Conservation (phyloP, 768 basidiomycete species). For the Naganishia vishniacii region DNA sequence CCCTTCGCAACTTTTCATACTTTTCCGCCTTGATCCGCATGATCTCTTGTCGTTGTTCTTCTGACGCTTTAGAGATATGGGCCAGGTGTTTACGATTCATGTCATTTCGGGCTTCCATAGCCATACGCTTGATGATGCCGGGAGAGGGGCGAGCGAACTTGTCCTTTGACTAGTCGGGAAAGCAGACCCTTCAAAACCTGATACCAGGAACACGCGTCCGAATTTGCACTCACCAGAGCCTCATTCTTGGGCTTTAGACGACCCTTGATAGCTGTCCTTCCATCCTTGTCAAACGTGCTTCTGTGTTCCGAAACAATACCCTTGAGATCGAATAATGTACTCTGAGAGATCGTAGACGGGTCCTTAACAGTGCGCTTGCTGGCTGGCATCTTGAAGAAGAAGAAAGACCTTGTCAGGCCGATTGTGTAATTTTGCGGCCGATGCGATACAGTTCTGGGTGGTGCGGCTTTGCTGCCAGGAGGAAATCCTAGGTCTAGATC, state of each 20-base stretch:
- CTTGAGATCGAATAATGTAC: slow-evolving; percentile 40
- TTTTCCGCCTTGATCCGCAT: slow-evolving; percentile 42
- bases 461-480: no score
- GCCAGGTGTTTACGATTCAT: slow-evolving; percentile 36
- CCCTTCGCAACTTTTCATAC: slow-evolving; percentile 41
- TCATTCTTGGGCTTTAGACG: slow-evolving; percentile 27
- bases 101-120: slow-evolving; percentile 40
- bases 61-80: slow-evolving; percentile 37
- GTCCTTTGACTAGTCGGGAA: slow-evolving; percentile 32
- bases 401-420: no score
- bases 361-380: slow-evolving; percentile 4
- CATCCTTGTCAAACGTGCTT: slow-evolving; percentile 43
- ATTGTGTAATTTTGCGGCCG: no score
- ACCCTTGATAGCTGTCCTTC: slow-evolving; percentile 37
- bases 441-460: no score
- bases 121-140: slow-evolving; percentile 42
- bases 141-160: slow-evolving; percentile 45
- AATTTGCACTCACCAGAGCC: slow-evolving; percentile 1
- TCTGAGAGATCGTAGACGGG: slow-evolving; percentile 32
- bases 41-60: slow-evolving; percentile 39
- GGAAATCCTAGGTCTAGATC: no score
- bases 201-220: neutral
- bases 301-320: slow-evolving; percentile 45
- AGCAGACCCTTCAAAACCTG: neutral
- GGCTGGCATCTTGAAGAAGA: neutral